Evolutionary conservation across 1,139 yeast genomes (phyloP).

Genomic region (Pneumocystis jirovecii): DNA sequence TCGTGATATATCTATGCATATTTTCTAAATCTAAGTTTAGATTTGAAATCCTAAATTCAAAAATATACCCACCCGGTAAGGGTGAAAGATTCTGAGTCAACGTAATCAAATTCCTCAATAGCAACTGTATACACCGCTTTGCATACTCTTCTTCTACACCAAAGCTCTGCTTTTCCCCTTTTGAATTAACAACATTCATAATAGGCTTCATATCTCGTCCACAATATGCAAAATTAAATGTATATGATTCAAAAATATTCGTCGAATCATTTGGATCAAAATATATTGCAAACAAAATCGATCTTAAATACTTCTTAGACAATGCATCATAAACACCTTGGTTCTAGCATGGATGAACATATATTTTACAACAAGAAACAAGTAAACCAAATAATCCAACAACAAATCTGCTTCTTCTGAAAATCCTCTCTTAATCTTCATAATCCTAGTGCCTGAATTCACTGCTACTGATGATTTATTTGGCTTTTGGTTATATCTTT

Average conservation of each 20-base stretch:
- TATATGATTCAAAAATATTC: slow-evolving; percentile 34
- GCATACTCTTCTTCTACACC: slow-evolving; percentile 20
- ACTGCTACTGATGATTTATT: slow-evolving; percentile 18
- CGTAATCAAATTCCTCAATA: slow-evolving; percentile 36
- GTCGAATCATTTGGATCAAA: slow-evolving; percentile 28
- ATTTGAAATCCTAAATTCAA: neutral
- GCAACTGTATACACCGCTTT: slow-evolving; percentile 30
- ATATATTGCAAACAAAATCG: slow-evolving; percentile 34
- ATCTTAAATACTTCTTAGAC: slow-evolving; percentile 29
- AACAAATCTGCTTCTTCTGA: slow-evolving; percentile 33
- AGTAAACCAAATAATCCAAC: slow-evolving; percentile 34
- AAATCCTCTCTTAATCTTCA: slow-evolving; percentile 32
- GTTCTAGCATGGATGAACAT: slow-evolving; percentile 16
- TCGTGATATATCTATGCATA: slow-evolving; percentile 28
- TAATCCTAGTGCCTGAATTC: slow-evolving; percentile 22
- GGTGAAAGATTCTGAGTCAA: slow-evolving; percentile 40
- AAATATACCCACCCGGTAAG: slow-evolving; percentile 24
- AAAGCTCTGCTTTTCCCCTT: slow-evolving; percentile 7
- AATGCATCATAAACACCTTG: slow-evolving; percentile 35
- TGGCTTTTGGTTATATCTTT: slow-evolving; percentile 6
- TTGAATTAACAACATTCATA: slow-evolving; percentile 18
- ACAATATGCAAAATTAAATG: slow-evolving; percentile 33
- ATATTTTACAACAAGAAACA: neutral
- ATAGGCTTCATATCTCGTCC: slow-evolving; percentile 18
- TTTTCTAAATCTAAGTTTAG: slow-evolving; percentile 1